Percentiles rank a stretch among this genome's conserved stretches.
These are phyloP conservation scores for Moesziomyces sp. DNA, from an alignment of 1,284 basidiomycete species.

Conservation along the genomic window DNA sequence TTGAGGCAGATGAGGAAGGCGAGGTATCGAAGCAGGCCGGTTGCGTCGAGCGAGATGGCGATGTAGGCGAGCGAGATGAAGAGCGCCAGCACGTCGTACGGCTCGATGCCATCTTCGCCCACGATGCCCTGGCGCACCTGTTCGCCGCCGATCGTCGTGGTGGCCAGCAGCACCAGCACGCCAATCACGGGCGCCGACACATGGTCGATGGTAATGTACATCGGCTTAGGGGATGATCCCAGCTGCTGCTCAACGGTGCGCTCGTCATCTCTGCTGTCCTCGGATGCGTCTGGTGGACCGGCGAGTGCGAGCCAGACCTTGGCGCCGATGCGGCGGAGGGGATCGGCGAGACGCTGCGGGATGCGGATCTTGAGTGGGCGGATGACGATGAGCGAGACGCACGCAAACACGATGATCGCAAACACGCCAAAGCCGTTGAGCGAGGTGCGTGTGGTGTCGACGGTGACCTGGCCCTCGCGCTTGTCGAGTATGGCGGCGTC, in stretches of 20 bases:
- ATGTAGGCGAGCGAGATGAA: slow-evolving; percentile 94
- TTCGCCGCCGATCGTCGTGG: slow-evolving; percentile 76
- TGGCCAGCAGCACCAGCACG: slow-evolving; percentile 81
- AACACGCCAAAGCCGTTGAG: slow-evolving; percentile 66
- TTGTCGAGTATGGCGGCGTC: slow-evolving; percentile 11
- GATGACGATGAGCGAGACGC: slow-evolving; percentile 63
- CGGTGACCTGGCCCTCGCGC: slow-evolving; percentile 14
- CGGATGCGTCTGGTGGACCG: slow-evolving; percentile 17
- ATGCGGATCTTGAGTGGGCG: slow-evolving; percentile 55
- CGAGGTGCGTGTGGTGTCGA: slow-evolving; percentile 44
- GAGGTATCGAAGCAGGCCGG: slow-evolving; percentile 84
- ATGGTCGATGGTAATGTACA: slow-evolving; percentile 50
- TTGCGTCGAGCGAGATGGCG: slow-evolving; percentile 89
- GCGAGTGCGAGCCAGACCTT: slow-evolving; percentile 27
- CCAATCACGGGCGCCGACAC: slow-evolving; percentile 76
- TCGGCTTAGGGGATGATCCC: slow-evolving; percentile 3
- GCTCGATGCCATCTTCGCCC: slow-evolving; percentile 81
- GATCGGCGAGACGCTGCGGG: slow-evolving; percentile 27
- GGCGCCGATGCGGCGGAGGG: slow-evolving; percentile 4
- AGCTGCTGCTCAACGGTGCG: slow-evolving; percentile 20
- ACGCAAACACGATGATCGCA: slow-evolving; percentile 63
- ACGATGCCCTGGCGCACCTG: slow-evolving; percentile 77
- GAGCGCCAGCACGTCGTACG: slow-evolving; percentile 91
- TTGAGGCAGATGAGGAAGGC: slow-evolving; percentile 70
- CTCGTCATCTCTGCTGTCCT: slow-evolving; percentile 22